Conservation (phyloP, 225 moss, liverwort and hornwort genomes). For the Rhytidiadelphus loreus region DNA sequence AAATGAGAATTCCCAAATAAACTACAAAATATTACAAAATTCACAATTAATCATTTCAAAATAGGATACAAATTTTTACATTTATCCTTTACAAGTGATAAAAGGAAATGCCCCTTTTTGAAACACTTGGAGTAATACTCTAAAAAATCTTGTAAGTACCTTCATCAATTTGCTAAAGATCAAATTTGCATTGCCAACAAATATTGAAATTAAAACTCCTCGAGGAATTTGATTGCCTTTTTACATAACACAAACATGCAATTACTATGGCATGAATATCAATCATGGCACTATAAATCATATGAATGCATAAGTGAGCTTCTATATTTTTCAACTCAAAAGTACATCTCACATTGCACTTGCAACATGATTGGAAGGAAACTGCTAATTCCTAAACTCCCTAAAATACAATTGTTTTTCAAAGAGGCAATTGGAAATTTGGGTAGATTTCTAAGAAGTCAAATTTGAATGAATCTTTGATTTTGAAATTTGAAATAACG, state of each 20-base stretch:
- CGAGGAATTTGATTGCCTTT: not conserved
- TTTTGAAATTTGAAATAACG: fast-evolving
- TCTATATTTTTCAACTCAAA: not conserved
- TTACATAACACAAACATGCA: not conserved
- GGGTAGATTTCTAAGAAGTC: not conserved
- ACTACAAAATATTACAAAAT: not conserved
- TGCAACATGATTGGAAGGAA: not conserved
- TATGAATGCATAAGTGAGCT: not conserved
- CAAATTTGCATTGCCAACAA: not conserved
- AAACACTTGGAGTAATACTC: not conserved
- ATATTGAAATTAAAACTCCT: not conserved
- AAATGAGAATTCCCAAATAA: not conserved
- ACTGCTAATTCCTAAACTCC: fast-evolving
- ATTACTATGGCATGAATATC: not conserved
- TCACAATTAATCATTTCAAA: not conserved
- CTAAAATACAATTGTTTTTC: not conserved
- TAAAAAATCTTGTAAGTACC: fast-evolving
- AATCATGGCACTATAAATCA: not conserved
- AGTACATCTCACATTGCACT: too few relatives aligned
- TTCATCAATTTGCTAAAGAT: not conserved
- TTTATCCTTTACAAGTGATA: not conserved
- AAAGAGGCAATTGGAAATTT: not conserved
- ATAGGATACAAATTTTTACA: not conserved
- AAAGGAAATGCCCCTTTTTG: not conserved
- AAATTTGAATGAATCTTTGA: not conserved